Evolutionary conservation across 495 filamentous ascomycete genomes (phyloP).

Genomic region (Aspergillus indologenus): DNA sequence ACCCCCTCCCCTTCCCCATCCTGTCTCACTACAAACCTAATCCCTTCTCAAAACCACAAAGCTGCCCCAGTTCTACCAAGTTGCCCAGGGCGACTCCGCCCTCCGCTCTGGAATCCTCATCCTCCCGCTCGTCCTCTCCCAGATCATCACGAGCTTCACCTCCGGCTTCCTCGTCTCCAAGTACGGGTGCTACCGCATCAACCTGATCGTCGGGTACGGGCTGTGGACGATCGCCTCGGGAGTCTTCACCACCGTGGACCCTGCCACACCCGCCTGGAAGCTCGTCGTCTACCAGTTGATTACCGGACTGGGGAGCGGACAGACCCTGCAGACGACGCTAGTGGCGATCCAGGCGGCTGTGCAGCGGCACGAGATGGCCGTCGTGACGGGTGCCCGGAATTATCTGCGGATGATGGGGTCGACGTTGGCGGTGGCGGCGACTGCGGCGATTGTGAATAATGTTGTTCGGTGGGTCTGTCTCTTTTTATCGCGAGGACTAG

Average conservation of each 20-base stretch:
- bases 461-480: background rate
- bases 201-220: background rate
- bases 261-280: background rate
- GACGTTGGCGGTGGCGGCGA: background rate
- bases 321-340: background rate
- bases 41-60: background rate
- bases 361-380: background rate
- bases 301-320: background rate
- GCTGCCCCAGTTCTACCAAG: conserved; percentile 1
- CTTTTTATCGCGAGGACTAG: too few species aligned
- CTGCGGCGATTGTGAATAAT: background rate
- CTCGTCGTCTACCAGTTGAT: background rate
- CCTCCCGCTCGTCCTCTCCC: background rate
- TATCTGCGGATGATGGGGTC: background rate
- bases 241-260: background rate
- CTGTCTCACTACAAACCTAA: background rate
- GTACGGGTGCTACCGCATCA: background rate
- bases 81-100: background rate
- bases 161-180: background rate
- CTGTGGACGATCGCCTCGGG: background rate
- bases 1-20: background rate
- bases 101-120: background rate
- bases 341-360: background rate
- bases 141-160: background rate
- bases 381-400: background rate